Evolutionary conservation across 2,329 filamentous ascomycete genomes (phyloP), one percentile per base, ranked within the genome.

Genomic region (Daldinia sp.): DNA sequence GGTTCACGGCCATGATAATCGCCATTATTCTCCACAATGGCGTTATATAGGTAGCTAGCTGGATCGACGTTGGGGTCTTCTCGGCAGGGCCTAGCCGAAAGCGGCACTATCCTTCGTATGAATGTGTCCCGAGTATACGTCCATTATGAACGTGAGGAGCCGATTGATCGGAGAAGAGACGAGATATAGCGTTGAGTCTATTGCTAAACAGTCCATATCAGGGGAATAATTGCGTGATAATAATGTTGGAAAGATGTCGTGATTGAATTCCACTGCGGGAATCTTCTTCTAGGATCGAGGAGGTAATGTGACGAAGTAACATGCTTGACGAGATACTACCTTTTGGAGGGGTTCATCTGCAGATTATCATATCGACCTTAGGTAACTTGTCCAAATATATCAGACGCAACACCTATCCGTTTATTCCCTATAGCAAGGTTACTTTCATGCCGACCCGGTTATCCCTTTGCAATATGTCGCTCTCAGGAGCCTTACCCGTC

Each of bases 21-120:
- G 29, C n/a, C 30, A 64, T 60, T 10, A 11, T 41, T 48, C 45
- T 10, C 56, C 51, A 49, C 61, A 43, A 64, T 64, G 51, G 47
- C 47, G 51, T 52, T 57, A 64, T 64, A 27, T n/a, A 35, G 29
- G 30, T n/a, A 35, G 29, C 48, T 49, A 64, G 29, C 17, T 23
- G 25, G 37, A 23, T 49, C 51, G 35, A 48, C 5, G 17, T 52
- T 32, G 5, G 8, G 17, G 19, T 29, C 56, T 11, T 13, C 25
- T 58, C 50, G 47, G 61, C 27, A 48, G 9, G 32, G n/a, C 4
- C 7, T 15, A 43, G 25, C 43, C 60, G 60, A 63, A 55, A 15
- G 11, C 8, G 50, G 29, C 13, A 32, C 41, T 5, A 21, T 27
- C 34, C n/a, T 35, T 11, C n/a, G n/a, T 17, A 17, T 45, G n/a